Conservation (phyloP, 441 rosid genomes). For the Daphne laureola region DNA sequence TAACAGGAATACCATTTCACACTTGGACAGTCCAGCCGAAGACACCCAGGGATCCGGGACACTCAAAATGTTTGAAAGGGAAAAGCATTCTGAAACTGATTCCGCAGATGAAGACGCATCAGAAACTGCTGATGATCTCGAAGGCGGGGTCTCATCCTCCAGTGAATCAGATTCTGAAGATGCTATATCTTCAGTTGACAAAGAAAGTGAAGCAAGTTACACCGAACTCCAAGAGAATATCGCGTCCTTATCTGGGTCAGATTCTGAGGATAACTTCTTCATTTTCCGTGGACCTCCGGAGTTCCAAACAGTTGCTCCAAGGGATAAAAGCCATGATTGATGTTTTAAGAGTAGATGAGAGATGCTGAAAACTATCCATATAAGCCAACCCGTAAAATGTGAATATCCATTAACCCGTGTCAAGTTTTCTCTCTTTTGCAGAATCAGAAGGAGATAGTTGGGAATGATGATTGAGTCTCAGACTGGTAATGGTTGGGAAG, state of each 20-base stretch:
- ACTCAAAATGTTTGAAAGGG: conserved; percentile 15
- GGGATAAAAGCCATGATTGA: too few species aligned
- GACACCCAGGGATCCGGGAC: conserved; percentile 22
- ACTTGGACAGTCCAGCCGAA: conserved; percentile 30
- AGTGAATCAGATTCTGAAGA: conserved; percentile 32
- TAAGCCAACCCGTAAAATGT: too few species aligned
- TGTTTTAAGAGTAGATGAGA: too few species aligned
- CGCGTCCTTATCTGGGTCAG: conserved; percentile 15
- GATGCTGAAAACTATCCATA: too few species aligned
- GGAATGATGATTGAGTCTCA: too few species aligned
- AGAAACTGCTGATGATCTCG: conserved; percentile 25
- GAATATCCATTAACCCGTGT: too few species aligned
- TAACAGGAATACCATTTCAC: conserved; percentile 39
- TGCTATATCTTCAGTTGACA: conserved; percentile 12
- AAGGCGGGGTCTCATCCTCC: conserved; percentile 18
- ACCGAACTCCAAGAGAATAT: too few species aligned
- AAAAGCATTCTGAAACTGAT: conserved; percentile 25
- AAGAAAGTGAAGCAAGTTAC: conserved; percentile 8
- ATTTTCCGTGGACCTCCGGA: conserved; percentile 6
- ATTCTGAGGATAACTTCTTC: conserved; percentile 20
- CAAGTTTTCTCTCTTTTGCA: too few species aligned
- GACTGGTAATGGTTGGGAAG: too few species aligned
- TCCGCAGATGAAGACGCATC: conserved; percentile 22
- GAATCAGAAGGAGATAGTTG: too few species aligned
- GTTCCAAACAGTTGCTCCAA: too few species aligned